Base-by-base conservation (phyloP, 768 basidiomycete species). In the Tulasnella calospora region DNA sequence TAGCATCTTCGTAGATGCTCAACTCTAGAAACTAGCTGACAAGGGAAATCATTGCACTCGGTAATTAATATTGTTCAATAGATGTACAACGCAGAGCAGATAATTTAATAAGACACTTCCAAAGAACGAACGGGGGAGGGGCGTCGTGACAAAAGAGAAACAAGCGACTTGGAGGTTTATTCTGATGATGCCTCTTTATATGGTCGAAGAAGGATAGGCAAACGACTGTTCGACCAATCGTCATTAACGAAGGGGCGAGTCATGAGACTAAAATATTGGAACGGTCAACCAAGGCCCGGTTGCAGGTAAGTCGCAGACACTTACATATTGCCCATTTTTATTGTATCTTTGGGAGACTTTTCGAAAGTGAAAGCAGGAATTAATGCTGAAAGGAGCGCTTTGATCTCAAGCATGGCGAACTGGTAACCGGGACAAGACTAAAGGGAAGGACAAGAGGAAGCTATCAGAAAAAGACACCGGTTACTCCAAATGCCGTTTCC, bases 381-480 rank as follows among this genome's bases (percentile, higher is more conserved):
- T 33, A 95, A 86, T 71, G 90, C 87, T 81, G 89, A 94, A 12
- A 94, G 82, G 82, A 95, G 90, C 0, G 89, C 87, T 84, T 95
- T 95, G 81, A 94, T 78, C 70, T 78, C 77, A 27, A 78, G 67
- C 69, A 78, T 70, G 19, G 77, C 70, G 40, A 71, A 78, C 19
- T 72, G 77, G 40, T 78, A 78, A 13, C 77, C 77, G 6, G 77
- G 77, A 33, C 77, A 78, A 21, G 77, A 41, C 77, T 78, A 70
- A 23, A 38, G 10, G 23, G 23, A 35, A 46, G 71, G 44, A 40
- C 1, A 72, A 33, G 8, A 15, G 10, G 21, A 27, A 1, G 33
- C 44, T 17, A 9, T 27, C 46, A 46, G 44, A n/a, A 27, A 21
- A 41, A 10, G 12, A 47, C 4, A 7, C 23, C 21, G 7, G 30